Base-by-base conservation (phyloP, 225 moss, liverwort and hornwort genomes). In the Pseudisothecium myosuroides region DNA sequence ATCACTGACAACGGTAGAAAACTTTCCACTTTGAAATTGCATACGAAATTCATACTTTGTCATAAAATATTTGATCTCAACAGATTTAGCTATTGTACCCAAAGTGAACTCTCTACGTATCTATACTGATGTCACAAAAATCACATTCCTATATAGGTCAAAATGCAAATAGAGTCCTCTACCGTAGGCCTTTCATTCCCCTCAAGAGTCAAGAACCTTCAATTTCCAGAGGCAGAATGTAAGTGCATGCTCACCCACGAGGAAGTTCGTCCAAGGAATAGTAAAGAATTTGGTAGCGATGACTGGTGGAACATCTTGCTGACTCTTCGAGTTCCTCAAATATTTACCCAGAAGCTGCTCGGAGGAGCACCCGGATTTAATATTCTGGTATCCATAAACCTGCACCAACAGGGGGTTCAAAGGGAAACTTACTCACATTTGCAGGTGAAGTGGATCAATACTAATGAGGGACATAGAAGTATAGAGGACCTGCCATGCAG, bases 341-440 rank as follows among this genome's bases (percentile, higher is more conserved):
- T 94, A 98, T 88, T 90, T 96, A 22, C 96, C 98, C 85, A 98
- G 64, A 73, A 98, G 93, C 76, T 98, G 98, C 94, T 98, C 97
- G 62, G 98, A 94, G 72, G 98, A 98, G 60, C 95, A 87, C 74
- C 98, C 97, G 62, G 90, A 92, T 91, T 95, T 93, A 5, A 98
- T 98, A 43, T 95, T 96, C 91, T 97, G 97, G 85, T 97, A 98
- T 47, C 98, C 98, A 88, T 98, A 98, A 49, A 97, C 98, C 98
- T 98, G 91, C 72, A 91, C 81, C 80, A 41, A 86, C 65, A 90
- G 26, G 36, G 36, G 32, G 28, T 37, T 26, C 49, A 41, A 49
- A 32, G 29, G 17, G n/a, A 66, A 67, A 17, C 7, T 47, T 73
- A 62, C 52, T 73, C 54, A 88, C 37, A 74, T 41, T 24, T 47